Base-by-base conservation (phyloP, 768 basidiomycete species). In the Erythrobasidium yunnanense region DNA sequence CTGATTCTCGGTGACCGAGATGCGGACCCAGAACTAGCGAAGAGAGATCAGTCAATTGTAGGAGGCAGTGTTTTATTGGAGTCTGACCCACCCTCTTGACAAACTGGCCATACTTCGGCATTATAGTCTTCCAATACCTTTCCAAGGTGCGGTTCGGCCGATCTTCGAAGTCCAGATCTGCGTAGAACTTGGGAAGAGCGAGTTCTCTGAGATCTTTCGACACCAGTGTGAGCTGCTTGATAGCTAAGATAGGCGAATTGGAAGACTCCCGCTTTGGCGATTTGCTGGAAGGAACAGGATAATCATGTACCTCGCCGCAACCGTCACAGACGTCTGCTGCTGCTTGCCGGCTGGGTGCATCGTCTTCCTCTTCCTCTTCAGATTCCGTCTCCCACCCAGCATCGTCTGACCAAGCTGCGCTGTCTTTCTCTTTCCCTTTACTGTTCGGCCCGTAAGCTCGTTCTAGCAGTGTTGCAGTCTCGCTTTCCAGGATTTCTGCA, bases 331-430 rank as follows among this genome's bases (percentile, higher is more conserved):
- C 49, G 22, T 7, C 11, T 23, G 8, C 49, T 51, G 11, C 22
- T 23, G 13, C 49, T 51, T 25, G 49, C 22, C 49, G 49, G 11
- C 13, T 51, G 17, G 49, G 17, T 23, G 2, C 46, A 27, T 30
- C 45, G 29, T 7, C 25, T 7, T 63, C 60, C 20, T 63, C 34
- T 25, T n/a, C 49, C 13, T 63, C 60, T 17, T 63, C 60, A 17
- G 27, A 25, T 30, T 63, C 60, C 17, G 60, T 63, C 47, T 63
- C 60, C 60, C 60, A 63, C 6, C 60, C 60, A 52, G 6, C 29
- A 23, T 60, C 57, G 18, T 49, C 60, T 30, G 7, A 8, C 49
- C 60, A 22, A 8, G 11, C 23, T 55, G 54, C 47, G 25, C 22
- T 8, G n/a, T n/a, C n/a, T n/a, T n/a, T n/a, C n/a, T n/a, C n/a